Conservation (phyloP, 2,329 filamentous ascomycete genomes). For the Bipolaris oryzae region DNA sequence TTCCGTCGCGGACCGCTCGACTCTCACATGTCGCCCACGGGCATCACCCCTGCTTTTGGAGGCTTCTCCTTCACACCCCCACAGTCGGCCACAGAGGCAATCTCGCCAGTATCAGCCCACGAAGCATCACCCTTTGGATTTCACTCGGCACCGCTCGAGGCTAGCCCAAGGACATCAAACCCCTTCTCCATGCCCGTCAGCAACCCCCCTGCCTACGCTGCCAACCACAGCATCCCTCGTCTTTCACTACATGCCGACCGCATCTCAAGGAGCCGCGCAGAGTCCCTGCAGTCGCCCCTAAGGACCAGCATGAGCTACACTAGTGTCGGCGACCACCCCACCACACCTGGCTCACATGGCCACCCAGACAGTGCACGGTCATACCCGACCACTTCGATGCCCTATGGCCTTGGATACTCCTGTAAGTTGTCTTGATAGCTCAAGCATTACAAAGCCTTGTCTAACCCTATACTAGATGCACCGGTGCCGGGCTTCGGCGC, state of each 20-base stretch:
- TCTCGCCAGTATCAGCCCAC: slow-evolving; percentile 53
- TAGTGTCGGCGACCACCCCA: slow-evolving; percentile 34
- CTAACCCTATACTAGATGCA: slow-evolving; percentile 39
- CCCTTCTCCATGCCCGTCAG: slow-evolving; percentile 48
- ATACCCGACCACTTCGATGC: slow-evolving; percentile 46
- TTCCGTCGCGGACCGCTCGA: slow-evolving; percentile 67
- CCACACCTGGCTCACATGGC: slow-evolving; percentile 30
- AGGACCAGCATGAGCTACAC: slow-evolving; percentile 56
- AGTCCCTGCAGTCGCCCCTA: slow-evolving; percentile 53
- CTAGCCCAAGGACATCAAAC: slow-evolving; percentile 47
- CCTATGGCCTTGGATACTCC: slow-evolving; percentile 49
- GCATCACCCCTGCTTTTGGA: slow-evolving; percentile 70
- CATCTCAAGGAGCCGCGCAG: slow-evolving; percentile 49
- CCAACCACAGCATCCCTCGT: slow-evolving; percentile 50
- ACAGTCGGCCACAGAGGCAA: slow-evolving; percentile 55
- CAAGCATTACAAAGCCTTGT: neutral
- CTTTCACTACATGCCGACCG: slow-evolving; percentile 53
- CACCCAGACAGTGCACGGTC: slow-evolving; percentile 34
- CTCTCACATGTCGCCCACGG: slow-evolving; percentile 70
- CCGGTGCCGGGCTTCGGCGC: slow-evolving; percentile 50
- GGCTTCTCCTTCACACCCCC: slow-evolving; percentile 68
- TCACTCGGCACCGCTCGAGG: slow-evolving; percentile 42
- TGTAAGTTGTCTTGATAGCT: slow-evolving; percentile 29
- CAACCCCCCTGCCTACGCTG: slow-evolving; percentile 42
- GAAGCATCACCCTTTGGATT: slow-evolving; percentile 51